phyloP scores from a whole-genome alignment of 2,329 filamentous ascomycete genomes.

The Penicillium freii region DNA sequence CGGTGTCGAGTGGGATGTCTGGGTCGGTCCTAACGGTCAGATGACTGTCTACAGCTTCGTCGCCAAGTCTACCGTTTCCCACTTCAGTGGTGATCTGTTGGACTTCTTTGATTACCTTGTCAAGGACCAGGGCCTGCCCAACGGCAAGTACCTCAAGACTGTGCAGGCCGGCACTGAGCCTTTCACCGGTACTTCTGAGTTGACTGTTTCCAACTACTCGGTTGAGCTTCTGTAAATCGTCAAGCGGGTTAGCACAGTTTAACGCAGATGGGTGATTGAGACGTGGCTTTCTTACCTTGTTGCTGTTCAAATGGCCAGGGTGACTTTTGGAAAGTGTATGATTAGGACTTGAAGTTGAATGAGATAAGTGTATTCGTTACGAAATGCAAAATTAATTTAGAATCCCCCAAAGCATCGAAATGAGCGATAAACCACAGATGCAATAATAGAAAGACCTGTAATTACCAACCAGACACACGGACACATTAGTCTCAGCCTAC shows the following conservation, averaged over 20 bases:
- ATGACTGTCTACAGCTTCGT: constrained; percentile 62
- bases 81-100: constrained; percentile 58
- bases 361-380: too few species aligned
- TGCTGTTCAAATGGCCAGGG: neutral
- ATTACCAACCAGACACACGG: neutral
- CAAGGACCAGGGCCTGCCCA: constrained; percentile 33
- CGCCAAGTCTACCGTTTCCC: constrained; percentile 47
- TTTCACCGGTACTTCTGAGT: constrained; percentile 32
- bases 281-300: neutral
- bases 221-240: neutral
- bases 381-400: neutral
- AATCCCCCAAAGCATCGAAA: too few species aligned
- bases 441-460: neutral
- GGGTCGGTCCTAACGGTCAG: constrained; percentile 58
- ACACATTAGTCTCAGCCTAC: neutral
- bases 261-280: neutral
- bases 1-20: constrained; percentile 58
- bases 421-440: neutral
- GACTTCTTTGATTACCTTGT: constrained; percentile 59
- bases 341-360: too few species aligned
- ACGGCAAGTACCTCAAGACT: constrained; percentile 53
- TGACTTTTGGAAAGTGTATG: neutral
- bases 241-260: too few species aligned
- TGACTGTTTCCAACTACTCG: constrained; percentile 19
- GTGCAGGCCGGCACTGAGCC: constrained; percentile 44